Percentiles rank a stretch among this genome's conserved stretches.
These are phyloP conservation scores for Curvularia sp. DNA, from an alignment of 2,329 filamentous ascomycete species.

Conservation along the genomic window DNA sequence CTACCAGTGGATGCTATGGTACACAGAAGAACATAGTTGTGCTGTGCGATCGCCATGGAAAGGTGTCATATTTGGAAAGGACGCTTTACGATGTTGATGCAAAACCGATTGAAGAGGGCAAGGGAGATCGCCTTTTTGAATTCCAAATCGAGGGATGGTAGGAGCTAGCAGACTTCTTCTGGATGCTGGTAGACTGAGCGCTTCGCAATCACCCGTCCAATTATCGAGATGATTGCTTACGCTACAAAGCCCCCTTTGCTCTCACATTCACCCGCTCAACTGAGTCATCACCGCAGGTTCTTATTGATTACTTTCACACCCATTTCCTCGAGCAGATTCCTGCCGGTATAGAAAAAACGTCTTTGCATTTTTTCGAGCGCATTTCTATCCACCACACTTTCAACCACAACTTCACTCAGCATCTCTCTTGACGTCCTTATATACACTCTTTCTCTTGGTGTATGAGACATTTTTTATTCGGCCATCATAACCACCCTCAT, in stretches of 20 bases:
- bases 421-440: not conserved
- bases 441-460: not conserved
- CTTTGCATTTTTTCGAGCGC: not conserved
- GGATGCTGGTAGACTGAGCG: not conserved
- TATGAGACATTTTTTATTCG: not conserved
- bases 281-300: too few species aligned
- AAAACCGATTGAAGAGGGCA: conserved; percentile 54
- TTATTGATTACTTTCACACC: not conserved
- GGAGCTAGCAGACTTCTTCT: not conserved
- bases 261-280: too few species aligned
- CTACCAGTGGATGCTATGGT: conserved; percentile 64
- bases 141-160: conserved; percentile 58
- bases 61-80: conserved; percentile 67
- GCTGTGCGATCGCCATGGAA: conserved; percentile 62
- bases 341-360: not conserved
- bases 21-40: conserved; percentile 71
- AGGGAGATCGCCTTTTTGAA: conserved; percentile 58
- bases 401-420: not conserved
- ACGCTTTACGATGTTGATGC: conserved; percentile 65
- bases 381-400: not conserved
- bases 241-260: not conserved
- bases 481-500: not conserved
- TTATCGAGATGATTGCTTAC: not conserved
- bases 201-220: not conserved
- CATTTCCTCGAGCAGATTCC: not conserved